Evolutionary conservation across 768 basidiomycete genomes (phyloP).

Genomic region (Tylopilus rubrobrunneus): DNA sequence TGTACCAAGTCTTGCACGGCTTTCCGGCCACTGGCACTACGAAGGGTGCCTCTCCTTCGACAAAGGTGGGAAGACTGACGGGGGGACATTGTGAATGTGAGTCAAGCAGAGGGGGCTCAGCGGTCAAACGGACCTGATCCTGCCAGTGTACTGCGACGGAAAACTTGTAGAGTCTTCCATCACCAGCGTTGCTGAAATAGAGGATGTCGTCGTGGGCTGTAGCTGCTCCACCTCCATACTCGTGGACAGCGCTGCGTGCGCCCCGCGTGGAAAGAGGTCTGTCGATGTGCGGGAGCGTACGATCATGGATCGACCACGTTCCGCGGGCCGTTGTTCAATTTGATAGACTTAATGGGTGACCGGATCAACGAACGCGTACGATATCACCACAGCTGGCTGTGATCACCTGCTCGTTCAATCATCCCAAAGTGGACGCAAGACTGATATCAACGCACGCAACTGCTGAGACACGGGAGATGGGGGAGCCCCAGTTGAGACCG

Average conservation of each 20-base stretch:
- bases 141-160: background rate
- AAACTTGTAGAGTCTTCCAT: background rate
- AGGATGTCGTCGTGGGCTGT: background rate
- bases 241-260: conserved; percentile 1
- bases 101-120: no score
- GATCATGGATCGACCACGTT: conserved; percentile 1
- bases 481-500: conserved; percentile 48
- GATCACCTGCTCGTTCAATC: background rate
- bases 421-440: background rate
- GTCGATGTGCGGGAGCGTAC: background rate
- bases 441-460: background rate
- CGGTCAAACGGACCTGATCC: no score
- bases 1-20: conserved; percentile 48
- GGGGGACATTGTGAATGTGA: conserved; percentile 25
- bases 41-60: conserved; percentile 31
- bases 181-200: background rate
- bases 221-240: background rate
- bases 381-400: background rate
- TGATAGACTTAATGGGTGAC: background rate
- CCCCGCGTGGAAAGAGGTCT: conserved; percentile 1
- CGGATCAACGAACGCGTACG: conserved; percentile 1
- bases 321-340: background rate
- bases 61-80: conserved; percentile 26
- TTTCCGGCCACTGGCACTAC: conserved; percentile 26
- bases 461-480: background rate